A percentile compares a stretch with the other conserved stretches of the same genome.
These are phyloP conservation scores for Aureobasidium sp. DNA, from an alignment of 2,329 filamentous ascomycete genomes.

Conservation along the genomic window DNA sequence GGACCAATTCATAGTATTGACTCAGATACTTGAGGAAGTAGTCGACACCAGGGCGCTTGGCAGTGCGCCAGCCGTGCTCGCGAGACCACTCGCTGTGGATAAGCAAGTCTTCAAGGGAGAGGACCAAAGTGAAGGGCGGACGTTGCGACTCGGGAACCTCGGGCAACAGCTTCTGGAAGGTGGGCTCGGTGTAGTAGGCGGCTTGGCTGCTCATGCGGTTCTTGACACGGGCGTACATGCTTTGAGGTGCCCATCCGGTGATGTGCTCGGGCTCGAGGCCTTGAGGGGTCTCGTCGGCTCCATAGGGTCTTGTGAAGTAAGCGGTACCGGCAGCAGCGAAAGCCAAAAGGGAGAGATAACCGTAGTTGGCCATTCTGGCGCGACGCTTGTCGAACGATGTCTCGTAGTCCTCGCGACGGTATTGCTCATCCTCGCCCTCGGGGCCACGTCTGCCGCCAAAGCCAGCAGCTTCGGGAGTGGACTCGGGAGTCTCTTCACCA, in stretches of 20 bases:
- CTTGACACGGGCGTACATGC: constrained; percentile 75
- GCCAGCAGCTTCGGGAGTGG: constrained; percentile 17
- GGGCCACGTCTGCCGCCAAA: constrained; percentile 25
- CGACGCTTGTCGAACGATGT: constrained; percentile 84
- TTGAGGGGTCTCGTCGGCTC: constrained; percentile 61
- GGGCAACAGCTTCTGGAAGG: constrained; percentile 87
- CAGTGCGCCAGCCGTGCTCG: constrained; percentile 90
- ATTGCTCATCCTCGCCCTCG: constrained; percentile 49
- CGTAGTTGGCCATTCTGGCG: constrained; percentile 66
- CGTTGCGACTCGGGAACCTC: constrained; percentile 70
- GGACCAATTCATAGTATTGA: constrained; percentile 95
- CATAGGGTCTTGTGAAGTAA: constrained; percentile 84
- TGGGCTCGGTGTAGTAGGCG: constrained; percentile 91
- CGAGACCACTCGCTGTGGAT: constrained; percentile 92
- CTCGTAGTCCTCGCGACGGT: constrained; percentile 74
- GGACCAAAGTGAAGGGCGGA: constrained; percentile 83
- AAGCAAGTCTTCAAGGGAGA: constrained; percentile 88
- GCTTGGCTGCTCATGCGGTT: constrained; percentile 69
- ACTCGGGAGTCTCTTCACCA: constrained; percentile 25
- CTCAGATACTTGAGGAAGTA: constrained; percentile 96
- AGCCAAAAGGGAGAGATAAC: constrained; percentile 57
- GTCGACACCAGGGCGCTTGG: constrained; percentile 90
- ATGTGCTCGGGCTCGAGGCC: constrained; percentile 53
- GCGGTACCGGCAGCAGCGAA: constrained; percentile 53
- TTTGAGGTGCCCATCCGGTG: constrained; percentile 66